Base-by-base conservation (phyloP, 2,329 filamentous ascomycete genomes). In the Hypocrella siamensis region DNA sequence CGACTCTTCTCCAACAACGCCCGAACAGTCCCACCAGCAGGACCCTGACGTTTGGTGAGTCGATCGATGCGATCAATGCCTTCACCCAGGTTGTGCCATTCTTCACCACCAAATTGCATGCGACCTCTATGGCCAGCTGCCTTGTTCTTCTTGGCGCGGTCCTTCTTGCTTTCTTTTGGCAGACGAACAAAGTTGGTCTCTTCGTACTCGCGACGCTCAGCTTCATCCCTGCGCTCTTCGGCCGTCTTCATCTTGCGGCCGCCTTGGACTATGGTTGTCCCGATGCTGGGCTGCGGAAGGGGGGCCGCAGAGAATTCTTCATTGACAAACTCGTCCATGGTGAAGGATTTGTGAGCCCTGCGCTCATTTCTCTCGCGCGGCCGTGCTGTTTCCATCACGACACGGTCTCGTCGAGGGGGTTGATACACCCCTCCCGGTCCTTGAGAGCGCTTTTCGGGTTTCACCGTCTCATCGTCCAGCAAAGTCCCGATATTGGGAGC, bases 121-220 rank as follows among this genome's bases (percentile, higher is more conserved):
- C 75, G 57, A 46, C 60, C 50, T 40, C 53, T 58, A 41, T 60
- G 52, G 8, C 60, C 60, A 26, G 61, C 60, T 19, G 61, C 60
- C 49, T 69, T 65, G 27, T 54, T 57, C 51, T 70, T 74, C 60
- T 80, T 78, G 30, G 73, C 68, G 36, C 63, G 60, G 5, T 93
- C 85, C 60, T 93, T 93, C 67, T 93, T 96, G 58, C 75, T 81
- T 53, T 81, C 72, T 46, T 75, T 78, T 10, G 88, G 85, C 45
- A 98, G 61, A 43, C 90, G 81, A 12, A 83, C 74, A 47, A 94
- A 88, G 59, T 98, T 93, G 43, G 65, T 70, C 58, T 98, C 90
- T 61, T 98, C 90, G 58, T 94, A 98, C 30, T 80, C 72, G 36
- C 70, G 70, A 34, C 81, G 67, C 58, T 93, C 86, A 2, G 70